These are phyloP conservation scores for Pythium guiyangense DNA, from an alignment of 352 stramenopile genomes.

Conservation along the genomic window DNA sequence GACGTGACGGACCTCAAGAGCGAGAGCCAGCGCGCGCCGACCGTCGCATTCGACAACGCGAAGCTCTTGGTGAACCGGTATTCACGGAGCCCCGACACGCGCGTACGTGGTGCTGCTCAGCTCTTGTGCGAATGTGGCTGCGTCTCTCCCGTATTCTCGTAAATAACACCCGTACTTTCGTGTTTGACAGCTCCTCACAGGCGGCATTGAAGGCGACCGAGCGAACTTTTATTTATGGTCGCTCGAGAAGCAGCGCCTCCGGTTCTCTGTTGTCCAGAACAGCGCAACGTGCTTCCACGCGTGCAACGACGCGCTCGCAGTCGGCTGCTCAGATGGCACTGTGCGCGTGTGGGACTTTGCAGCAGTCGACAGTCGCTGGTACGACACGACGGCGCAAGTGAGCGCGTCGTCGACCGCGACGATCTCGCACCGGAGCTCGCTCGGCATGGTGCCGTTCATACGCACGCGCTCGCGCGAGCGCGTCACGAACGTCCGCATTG, in stretches of 20 bases:
- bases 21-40: slow-evolving; percentile 45
- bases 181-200: slow-evolving; percentile 56
- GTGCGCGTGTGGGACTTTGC: slow-evolving; percentile 85
- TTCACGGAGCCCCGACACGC: slow-evolving; percentile 50
- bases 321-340: slow-evolving; percentile 69
- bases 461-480: slow-evolving; percentile 75
- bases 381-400: slow-evolving; percentile 39
- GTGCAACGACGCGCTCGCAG: slow-evolving; percentile 74
- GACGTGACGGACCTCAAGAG: slow-evolving; percentile 56
- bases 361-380: slow-evolving; percentile 44
- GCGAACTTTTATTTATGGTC: slow-evolving; percentile 86
- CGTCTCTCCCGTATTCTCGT: too few relatives aligned
- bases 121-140: background rate
- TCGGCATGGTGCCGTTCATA: slow-evolving; percentile 85
- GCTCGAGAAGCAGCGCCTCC: slow-evolving; percentile 59
- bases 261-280: slow-evolving; percentile 59
- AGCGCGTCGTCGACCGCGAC: slow-evolving; percentile 56
- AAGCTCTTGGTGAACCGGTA: slow-evolving; percentile 62
- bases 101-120: slow-evolving; percentile 37
- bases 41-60: slow-evolving; percentile 56
- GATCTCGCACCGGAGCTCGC: slow-evolving; percentile 69
- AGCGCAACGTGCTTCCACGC: slow-evolving; percentile 73
- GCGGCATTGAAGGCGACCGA: slow-evolving; percentile 61
- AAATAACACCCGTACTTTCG: background rate
- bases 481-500: slow-evolving; percentile 73